phyloP scores from a whole-genome alignment of 257 asterid genomes.

The Salvia splendens region DNA sequence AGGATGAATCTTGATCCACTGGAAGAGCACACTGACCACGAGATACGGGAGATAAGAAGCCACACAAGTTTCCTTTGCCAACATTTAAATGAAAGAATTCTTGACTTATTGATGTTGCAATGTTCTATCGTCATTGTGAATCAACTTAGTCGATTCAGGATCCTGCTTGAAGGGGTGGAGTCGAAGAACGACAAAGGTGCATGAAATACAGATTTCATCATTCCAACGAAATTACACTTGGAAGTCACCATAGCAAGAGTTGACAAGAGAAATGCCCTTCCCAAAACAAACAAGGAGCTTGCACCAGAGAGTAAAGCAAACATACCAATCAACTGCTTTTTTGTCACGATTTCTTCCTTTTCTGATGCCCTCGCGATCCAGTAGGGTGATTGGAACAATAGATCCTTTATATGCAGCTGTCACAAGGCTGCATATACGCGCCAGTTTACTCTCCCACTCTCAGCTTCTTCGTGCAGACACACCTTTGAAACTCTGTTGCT shows the following conservation, averaged over 20 bases:
- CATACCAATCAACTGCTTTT: conserved; percentile 47
- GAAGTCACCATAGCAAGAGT: conserved; percentile 72
- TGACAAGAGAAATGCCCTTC: conserved; percentile 70
- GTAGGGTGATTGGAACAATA: conserved; percentile 65
- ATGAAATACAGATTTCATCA: conserved; percentile 63
- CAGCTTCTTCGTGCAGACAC: conserved; percentile 51
- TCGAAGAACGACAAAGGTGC: conserved; percentile 84
- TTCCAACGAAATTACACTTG: conserved; percentile 57
- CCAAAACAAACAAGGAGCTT: conserved; percentile 74
- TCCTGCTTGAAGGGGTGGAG: conserved; percentile 78
- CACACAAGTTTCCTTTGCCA: not conserved
- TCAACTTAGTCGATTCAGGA: conserved; percentile 70
- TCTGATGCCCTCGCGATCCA: conserved; percentile 92
- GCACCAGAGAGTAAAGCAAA: conserved; percentile 75
- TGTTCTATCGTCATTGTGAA: not conserved
- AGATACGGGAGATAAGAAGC: conserved; percentile 67
- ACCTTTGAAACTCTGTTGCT: conserved; percentile 35
- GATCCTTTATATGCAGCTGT: conserved; percentile 75
- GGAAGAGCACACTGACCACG: conserved; percentile 57
- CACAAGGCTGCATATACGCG: conserved; percentile 64
- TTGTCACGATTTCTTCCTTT: conserved; percentile 46
- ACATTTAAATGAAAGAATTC: not conserved
- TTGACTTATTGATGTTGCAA: not conserved
- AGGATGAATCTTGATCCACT: conserved; percentile 75
- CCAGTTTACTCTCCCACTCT: conserved; percentile 81